Base-by-base conservation (phyloP, 2,329 filamentous ascomycete species). In the Aaosphaeria pasadenensis region DNA sequence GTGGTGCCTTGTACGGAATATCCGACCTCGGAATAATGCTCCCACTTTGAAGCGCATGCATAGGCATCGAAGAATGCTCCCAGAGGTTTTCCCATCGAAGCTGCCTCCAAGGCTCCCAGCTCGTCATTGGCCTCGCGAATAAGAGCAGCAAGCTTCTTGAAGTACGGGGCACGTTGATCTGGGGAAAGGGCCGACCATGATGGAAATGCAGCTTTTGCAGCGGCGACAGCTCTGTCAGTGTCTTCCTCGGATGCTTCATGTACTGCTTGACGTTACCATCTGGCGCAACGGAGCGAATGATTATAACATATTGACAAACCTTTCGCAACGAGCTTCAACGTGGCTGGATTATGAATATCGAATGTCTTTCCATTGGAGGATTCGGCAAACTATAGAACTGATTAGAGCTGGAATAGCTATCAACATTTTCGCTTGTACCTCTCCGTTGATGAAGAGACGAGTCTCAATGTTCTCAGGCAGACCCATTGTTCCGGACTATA, bases 1-100 rank as follows among this genome's bases (percentile, higher is more conserved):
- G 88, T 92, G 88, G 65, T 91, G 84, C 79, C 89, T 87, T 57
- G 87, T 79, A 42, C 91, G 85, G 73, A 91, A 86, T 49, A 92
- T 75, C 49, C 73, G 85, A 87, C 67, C 89, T 78, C 70, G 87
- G 82, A 67, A 87, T 87, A 11, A 86, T 86, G 46, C 85, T 89
- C 88, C 39, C 91, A 89, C 74, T 91, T 88, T 46, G 91, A 76
- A 36, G 89, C 89, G 56, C 87, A 80, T 38, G 90, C 79, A 30
- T 91, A 87, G 63, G 90, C 89, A 42, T 89, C 89, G 70, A 80
- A 85, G 46, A 88, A 88, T 66, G 89, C 86, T 43, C 85, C 85
- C 64, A 91, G 84, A 0, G 88, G 91, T 79, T 91, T 91, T 66
- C 89, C 89, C 77, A 92, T 89, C 71, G 91, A 88, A 42, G 90